Evolutionary conservation across 805 yeast genomes (phyloP), one percentile per base, ranked within the genome.

Genomic region (Sugiyamaella americana): DNA sequence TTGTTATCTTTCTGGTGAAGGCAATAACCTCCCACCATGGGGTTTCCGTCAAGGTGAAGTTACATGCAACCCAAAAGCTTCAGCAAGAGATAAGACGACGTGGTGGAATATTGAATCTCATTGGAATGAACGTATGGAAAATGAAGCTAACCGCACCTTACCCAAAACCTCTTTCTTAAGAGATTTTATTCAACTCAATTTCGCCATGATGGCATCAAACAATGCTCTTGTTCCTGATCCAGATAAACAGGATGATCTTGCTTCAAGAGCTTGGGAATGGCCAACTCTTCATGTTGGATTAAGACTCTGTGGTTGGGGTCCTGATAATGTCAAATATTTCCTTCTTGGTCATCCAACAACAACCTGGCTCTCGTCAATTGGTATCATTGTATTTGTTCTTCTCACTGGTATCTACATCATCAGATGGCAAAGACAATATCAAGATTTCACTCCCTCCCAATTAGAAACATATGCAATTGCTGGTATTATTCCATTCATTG

Each of bases 41-140:
- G 99, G 98, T 18, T 93, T 91, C 76, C 79, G 87, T 63, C 99
- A 93, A 72, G 95, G 96, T 52, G 99, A 93, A 70, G 91, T 93
- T 53, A 82, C 81, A 1, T 93, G 99, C 69, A 59, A 64, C 46
- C 63, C 64, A 22, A 53, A 56, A 41, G 69, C 80, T 59, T 65
- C 76, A 22, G 52, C 64, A 8, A 69, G 70, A 45, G 87, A 84
- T 62, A 78, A 79, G 59, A 70, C 75, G 46, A 79, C 88, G 5
- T 80, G 85, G 83, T 85, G 94, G 94, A 85, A 85, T 64, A 63
- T 85, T 47, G 94, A 85, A 63, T 75, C 75, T 55, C 87, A 84
- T 64, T 67, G 65, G 49, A 80, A 82, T 60, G 72, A 70, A 19
- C 60, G 70, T 16, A 57, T 80, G 8, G 70, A 70, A n/a, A 62